Percentiles rank a stretch among this genome's conserved stretches.
phyloP scores from a whole-genome alignment of 345 rosid species.

The Gossypium raimondii region DNA sequence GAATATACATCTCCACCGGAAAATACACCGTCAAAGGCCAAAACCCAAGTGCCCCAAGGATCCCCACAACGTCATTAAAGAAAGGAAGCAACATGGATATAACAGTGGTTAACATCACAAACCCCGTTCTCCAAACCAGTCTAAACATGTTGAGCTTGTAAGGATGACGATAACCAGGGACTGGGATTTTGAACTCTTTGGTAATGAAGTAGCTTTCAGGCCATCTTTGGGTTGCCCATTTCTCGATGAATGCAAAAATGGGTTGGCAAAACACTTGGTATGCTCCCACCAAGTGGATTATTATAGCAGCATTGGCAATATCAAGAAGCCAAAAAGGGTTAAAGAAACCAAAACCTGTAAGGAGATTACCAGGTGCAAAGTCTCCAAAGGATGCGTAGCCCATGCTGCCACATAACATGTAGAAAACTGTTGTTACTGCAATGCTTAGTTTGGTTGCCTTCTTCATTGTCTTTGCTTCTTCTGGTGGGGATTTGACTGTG shows the following conservation, averaged over 20 bases:
- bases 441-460: constrained; percentile 37
- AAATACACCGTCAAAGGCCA: constrained; percentile 61
- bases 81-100: constrained; percentile 57
- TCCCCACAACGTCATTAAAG: constrained; percentile 51
- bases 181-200: constrained; percentile 34
- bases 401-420: constrained; percentile 54
- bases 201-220: constrained; percentile 35
- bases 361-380: constrained; percentile 51
- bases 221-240: constrained; percentile 27
- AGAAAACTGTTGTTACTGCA: constrained; percentile 38
- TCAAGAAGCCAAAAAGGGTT: constrained; percentile 68
- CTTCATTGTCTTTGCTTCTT: constrained; percentile 42
- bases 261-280: constrained; percentile 63
- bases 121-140: constrained; percentile 43
- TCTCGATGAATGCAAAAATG: constrained; percentile 50
- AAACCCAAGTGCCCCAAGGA: constrained; percentile 53
- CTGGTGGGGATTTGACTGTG: constrained; percentile 43
- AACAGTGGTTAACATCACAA: constrained; percentile 46
- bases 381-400: constrained; percentile 65
- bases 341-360: constrained; percentile 53
- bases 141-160: constrained; percentile 43
- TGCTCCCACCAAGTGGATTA: constrained; percentile 57
- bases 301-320: constrained; percentile 55
- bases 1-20: constrained; percentile 58
- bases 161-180: constrained; percentile 24